A percentile compares a stretch with the other conserved stretches of the same genome.
These are phyloP conservation scores for Rhytidhysteron rufulum DNA, from an alignment of 2,329 filamentous ascomycete species.

Conservation along the genomic window DNA sequence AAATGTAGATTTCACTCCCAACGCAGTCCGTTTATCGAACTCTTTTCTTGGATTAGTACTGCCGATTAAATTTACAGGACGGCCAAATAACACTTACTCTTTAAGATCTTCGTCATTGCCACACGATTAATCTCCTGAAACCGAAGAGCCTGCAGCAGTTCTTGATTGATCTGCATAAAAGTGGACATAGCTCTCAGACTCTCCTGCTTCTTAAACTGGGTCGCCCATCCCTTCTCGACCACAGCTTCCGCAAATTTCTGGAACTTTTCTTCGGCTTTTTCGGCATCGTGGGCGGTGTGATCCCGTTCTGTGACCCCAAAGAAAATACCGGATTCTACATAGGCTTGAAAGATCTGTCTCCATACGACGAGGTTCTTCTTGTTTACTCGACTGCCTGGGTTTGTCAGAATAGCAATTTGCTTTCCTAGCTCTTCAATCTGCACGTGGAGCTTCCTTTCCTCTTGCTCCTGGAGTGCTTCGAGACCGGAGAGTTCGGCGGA, in stretches of 20 bases:
- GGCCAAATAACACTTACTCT: constrained; percentile 63
- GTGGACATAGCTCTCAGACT: constrained; percentile 62
- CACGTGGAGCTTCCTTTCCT: constrained; percentile 59
- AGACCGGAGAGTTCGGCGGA: constrained; percentile 67
- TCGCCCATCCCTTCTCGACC: constrained; percentile 54
- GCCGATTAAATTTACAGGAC: no score
- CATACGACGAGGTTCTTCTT: constrained; percentile 66
- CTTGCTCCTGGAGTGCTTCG: constrained; percentile 62
- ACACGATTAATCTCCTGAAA: constrained; percentile 81
- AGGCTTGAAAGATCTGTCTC: constrained; percentile 78
- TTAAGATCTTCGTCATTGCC: constrained; percentile 78
- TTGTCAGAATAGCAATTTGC: constrained; percentile 61
- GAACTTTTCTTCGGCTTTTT: constrained; percentile 63
- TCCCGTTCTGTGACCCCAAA: constrained; percentile 73
- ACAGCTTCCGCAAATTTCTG: constrained; percentile 70
- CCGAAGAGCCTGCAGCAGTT: constrained; percentile 72
- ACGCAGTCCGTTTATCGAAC: constrained; percentile 80
- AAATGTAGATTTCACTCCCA: constrained; percentile 64
- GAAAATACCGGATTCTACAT: constrained; percentile 75
- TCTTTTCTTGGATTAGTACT: constrained; percentile 45
- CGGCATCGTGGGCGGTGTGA: constrained; percentile 63
- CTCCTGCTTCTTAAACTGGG: constrained; percentile 60
- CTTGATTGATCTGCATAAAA: constrained; percentile 70
- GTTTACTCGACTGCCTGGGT: constrained; percentile 60
- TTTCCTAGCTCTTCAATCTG: constrained; percentile 64